Percentiles rank a stretch among this genome's conserved stretches.
Evolutionary conservation across 495 filamentous ascomycete genomes (phyloP).

Genomic region (Aspergillus leporis): DNA sequence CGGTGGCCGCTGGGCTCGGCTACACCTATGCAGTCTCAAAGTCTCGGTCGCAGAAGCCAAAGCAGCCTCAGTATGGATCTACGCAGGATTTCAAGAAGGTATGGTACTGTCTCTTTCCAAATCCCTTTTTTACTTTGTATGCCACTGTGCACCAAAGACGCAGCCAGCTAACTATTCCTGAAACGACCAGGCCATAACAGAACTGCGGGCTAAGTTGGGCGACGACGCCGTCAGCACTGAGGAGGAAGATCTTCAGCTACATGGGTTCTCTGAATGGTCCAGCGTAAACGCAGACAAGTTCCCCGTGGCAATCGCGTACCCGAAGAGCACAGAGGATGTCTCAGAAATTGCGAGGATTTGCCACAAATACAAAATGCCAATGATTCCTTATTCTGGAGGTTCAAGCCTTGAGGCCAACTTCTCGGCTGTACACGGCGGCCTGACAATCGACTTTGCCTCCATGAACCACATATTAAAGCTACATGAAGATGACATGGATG

Average conservation of each 20-base stretch:
- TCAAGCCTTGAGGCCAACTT: conserved; percentile 89
- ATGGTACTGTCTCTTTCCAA: not conserved
- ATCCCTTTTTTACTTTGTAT: not conserved
- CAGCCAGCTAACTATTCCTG: not conserved
- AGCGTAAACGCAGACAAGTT: conserved; percentile 75
- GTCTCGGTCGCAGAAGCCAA: conserved; percentile 11
- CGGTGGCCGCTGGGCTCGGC: conserved; percentile 38
- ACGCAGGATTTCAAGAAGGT: conserved; percentile 46
- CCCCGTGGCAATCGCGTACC: conserved; percentile 81
- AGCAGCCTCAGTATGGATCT: conserved; percentile 40
- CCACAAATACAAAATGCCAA: conserved; percentile 78
- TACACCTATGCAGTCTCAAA: conserved; percentile 34
- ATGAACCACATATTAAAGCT: conserved; percentile 83
- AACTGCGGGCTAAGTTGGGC: conserved; percentile 57
- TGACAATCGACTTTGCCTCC: conserved; percentile 83
- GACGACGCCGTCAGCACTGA: conserved; percentile 81
- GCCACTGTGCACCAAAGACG: not conserved
- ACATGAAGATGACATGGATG: conserved; percentile 85
- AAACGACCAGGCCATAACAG: conserved; percentile 57
- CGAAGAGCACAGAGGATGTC: conserved; percentile 77
- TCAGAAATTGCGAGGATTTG: conserved; percentile 78
- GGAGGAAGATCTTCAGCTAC: conserved; percentile 73
- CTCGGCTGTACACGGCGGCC: conserved; percentile 77
- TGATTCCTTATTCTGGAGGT: conserved; percentile 83
- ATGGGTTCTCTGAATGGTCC: conserved; percentile 91